Conservation (phyloP, 2,329 filamentous ascomycete genomes). For the Colletotrichum magnum region DNA sequence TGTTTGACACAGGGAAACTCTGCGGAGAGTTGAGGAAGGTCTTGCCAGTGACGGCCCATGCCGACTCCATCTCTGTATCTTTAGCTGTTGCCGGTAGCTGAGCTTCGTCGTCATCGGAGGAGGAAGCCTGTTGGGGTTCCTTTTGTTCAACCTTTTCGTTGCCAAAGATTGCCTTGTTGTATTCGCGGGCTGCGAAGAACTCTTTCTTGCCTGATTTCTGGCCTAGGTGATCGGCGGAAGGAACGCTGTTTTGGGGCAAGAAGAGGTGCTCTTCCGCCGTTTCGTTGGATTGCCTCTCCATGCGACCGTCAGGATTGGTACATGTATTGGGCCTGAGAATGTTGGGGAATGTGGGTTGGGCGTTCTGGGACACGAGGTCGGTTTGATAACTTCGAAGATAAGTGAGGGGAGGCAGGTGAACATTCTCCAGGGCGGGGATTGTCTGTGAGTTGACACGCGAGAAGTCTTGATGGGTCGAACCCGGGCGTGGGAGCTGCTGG, state of each 20-base stretch:
- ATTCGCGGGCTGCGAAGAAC: conserved; percentile 57
- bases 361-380: no score
- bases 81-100: no score
- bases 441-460: no score
- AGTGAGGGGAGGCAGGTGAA: no score
- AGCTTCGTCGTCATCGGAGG: no score
- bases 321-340: no score
- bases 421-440: no score
- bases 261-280: conserved; percentile 5
- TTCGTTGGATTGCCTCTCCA: no score
- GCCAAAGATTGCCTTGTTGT: conserved; percentile 47
- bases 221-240: conserved; percentile 49
- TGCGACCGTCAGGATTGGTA: not conserved
- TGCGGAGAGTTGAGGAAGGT: conserved; percentile 35
- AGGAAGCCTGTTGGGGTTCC: not conserved
- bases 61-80: conserved; percentile 6
- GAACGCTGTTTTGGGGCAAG: conserved; percentile 4
- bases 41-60: conserved; percentile 30
- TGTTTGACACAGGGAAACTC: not conserved
- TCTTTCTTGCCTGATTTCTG: conserved; percentile 54
- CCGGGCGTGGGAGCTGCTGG: no score
- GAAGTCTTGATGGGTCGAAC: no score
- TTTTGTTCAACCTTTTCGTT: not conserved
- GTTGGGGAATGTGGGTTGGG: no score
- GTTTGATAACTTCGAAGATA: no score